Evolutionary conservation across 1,139 yeast genomes (phyloP), one percentile per base, ranked within the genome.

Genomic region (Petasospora rhodanensis): DNA sequence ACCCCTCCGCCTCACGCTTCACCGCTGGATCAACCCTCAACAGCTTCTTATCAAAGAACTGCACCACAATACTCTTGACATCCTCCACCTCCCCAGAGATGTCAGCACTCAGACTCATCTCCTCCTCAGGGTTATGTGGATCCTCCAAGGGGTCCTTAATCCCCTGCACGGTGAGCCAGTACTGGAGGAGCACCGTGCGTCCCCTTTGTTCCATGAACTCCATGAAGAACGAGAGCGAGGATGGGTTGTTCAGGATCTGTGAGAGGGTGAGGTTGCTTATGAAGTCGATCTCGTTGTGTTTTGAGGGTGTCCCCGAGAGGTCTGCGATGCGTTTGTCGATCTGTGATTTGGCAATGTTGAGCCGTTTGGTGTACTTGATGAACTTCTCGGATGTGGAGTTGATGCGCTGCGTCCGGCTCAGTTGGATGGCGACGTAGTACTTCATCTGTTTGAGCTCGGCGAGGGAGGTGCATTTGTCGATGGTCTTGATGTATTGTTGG

Each of bases 111-210:
- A 49, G 26, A 40, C 52, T 16, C 46, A 42, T 22, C 21, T 40
- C 46, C 9, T 45, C 47, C n/a, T 49, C 57, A 11, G 58, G 61
- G 23, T 52, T 54, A n/a, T 35, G 43, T 4, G 61, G 55, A 41
- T 70, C 79, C 40, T 81, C 91, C 17, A 83, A 56, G 0, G 95
- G 95, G 31, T 82, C 83, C 47, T 77, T 75, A 23, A 84, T 66
- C 1, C 70, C 65, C 41, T 85, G 84, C 2, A 83, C 80, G 0
- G 75, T 69, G 9, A 71, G 56, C 83, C 89, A 85, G 40, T 77
- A 78, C 29, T 74, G 76, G 4, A 85, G 52, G 18, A 71, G 46
- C 3, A 61, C 56, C 2, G 64, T 51, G 31, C 75, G 56, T 8
- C 66, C 58, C 16, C 72, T 51, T 29, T 66, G 65, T 18, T 68